Percentiles rank a stretch among this genome's conserved stretches.
Evolutionary conservation across 345 rosid species (phyloP).

Genomic region (Citrus australasica): DNA sequence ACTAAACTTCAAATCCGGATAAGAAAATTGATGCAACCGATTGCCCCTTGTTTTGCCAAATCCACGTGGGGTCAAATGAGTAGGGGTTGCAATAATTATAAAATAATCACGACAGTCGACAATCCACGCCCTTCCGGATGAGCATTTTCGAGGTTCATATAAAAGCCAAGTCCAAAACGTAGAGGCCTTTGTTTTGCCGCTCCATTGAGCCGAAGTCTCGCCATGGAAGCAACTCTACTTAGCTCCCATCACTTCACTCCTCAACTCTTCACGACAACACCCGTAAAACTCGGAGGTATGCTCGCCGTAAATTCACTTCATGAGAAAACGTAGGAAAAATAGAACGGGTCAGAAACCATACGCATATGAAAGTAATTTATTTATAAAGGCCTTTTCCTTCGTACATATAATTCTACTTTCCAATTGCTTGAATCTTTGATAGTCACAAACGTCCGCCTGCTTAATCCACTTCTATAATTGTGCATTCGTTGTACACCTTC

Average conservation of each 20-base stretch:
- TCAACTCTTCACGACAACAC: conserved; percentile 13
- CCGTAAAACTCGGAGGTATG: conserved; percentile 26
- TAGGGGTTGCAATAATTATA: neutral
- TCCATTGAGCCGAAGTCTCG: neutral
- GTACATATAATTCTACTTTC: neutral
- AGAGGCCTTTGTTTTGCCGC: neutral
- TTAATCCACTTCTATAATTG: neutral
- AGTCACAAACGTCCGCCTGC: neutral
- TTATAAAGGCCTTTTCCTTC: neutral
- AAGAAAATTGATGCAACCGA: too few species aligned
- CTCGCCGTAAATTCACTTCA: conserved; percentile 1
- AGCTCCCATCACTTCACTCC: conserved; percentile 16
- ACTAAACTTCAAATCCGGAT: too few species aligned
- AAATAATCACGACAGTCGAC: too few species aligned
- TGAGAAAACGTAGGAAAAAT: neutral
- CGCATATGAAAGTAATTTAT: neutral
- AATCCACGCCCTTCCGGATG: neutral
- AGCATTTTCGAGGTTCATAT: neutral
- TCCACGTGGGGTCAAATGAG: neutral
- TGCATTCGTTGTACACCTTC: neutral
- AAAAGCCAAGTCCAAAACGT: neutral
- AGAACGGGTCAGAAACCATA: neutral
- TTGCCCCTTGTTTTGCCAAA: too few species aligned
- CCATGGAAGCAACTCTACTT: conserved; percentile 39
- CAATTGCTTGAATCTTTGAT: neutral